Conservation (phyloP, 192 early-diverging fungal genomes). For the Coemansia sp. region DNA sequence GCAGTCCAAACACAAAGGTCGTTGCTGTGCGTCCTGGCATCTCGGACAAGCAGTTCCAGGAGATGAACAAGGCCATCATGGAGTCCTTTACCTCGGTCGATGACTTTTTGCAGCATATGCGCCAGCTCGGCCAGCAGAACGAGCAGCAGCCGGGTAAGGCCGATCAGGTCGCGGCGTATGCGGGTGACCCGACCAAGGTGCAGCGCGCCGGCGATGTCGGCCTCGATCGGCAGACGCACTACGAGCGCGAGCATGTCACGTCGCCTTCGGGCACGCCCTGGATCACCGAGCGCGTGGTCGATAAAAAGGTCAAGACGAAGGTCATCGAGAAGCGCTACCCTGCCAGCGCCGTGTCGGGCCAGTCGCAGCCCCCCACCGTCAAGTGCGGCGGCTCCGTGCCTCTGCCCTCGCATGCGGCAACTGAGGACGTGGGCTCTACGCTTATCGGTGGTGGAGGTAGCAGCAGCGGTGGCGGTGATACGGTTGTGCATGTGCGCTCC, state of each 20-base stretch:
- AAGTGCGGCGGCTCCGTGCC: neutral
- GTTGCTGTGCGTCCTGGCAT: constrained; percentile 33
- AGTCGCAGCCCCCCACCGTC: constrained; percentile 11
- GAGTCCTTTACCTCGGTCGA: constrained; percentile 58
- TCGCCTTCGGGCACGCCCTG: constrained; percentile 54
- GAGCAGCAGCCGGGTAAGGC: constrained; percentile 9
- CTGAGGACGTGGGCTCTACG: constrained; percentile 11
- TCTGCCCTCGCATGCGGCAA: neutral
- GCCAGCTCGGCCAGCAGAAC: constrained; percentile 38
- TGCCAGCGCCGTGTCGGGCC: constrained; percentile 17
- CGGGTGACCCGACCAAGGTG: constrained; percentile 39
- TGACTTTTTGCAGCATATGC: constrained; percentile 57
- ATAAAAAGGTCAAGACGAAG: constrained; percentile 57
- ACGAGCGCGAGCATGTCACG: constrained; percentile 53
- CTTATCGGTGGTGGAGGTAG: constrained; percentile 40
- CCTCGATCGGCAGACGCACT: constrained; percentile 54
- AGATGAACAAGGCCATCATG: constrained; percentile 57
- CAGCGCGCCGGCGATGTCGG: constrained; percentile 46
- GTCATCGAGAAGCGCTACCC: constrained; percentile 57
- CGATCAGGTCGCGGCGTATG: neutral
- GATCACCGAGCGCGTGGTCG: constrained; percentile 55
- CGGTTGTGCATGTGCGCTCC: neutral
- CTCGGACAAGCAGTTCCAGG: constrained; percentile 42
- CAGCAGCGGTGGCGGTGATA: neutral
- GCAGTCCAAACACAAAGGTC: constrained; percentile 6